Base-by-base conservation (phyloP, 2,329 filamentous ascomycete genomes). In the Fusarium coffeatum region DNA sequence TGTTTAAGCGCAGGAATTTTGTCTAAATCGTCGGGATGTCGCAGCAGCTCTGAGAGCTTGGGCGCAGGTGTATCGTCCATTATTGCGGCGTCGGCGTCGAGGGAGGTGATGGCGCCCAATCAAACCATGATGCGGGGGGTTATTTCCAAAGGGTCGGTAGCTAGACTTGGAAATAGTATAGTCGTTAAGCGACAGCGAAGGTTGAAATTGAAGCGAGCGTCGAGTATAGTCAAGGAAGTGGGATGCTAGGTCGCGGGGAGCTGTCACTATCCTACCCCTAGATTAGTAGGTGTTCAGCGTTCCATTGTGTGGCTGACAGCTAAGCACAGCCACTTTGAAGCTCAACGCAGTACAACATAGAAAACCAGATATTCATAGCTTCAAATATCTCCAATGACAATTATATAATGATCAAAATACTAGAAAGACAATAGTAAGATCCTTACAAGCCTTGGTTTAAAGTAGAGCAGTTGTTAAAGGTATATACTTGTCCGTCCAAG, bases 11-110 rank as follows among this genome's bases (percentile, higher is more conserved):
- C 90, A 55, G 90, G 85, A 76, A 99, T 95, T 86, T 98, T 98
- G 84, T 99, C 96, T 73, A 99, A 90, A 82, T 99, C 96, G 79
- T 99, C 96, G 5, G 96, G 93, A 78, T 97, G 94, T 76, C 94
- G 93, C 73, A 99, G 90, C 67, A 98, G 89, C 85, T 98, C 95
- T 72, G 94, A 89, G 79, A 99, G 90, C 85, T 94, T 94, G 79
- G 93, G 89, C 48, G 88, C 88, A 63, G 88, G 87, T 73, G 90
- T 87, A 84, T 88, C 91, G 72, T 82, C 80, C 80, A 82, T 82
- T 54, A 65, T 73, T 70, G 67, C 60, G 56, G 69, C 64, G 68
- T 64, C 50, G 64, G 53, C 67, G 71, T 63, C 49, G 68, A 63
- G 67, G 68, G 46, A 55, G 53, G 51, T 49, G 57, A 59, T 48